Base-by-base conservation (phyloP, 2,329 filamentous ascomycete species). In the Apiospora phragmitis region DNA sequence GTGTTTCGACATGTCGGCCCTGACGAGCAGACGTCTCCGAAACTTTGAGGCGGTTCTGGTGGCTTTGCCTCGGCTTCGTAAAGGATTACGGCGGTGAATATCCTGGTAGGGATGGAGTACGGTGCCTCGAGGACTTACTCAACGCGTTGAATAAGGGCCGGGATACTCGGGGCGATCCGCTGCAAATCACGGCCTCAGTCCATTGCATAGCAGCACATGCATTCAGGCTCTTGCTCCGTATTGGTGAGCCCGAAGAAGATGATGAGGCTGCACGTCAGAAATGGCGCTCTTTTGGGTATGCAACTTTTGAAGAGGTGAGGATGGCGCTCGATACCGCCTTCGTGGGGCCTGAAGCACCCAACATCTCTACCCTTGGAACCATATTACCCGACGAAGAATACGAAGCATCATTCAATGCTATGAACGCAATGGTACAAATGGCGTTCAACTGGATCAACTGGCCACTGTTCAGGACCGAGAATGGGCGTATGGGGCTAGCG, bases 121-220 rank as follows among this genome's bases (percentile, higher is more conserved):
- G 47, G 29, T 18, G 14, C 29, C 68, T 69, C 16, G 68, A 65
- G 29, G 29, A 29, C 9, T 21, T 69, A 1, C n/a, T 69, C 38
- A 8, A 42, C 29, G 68, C 68, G 6, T 12, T 69, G 24, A 65
- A 12, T n/a, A 65, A 38, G 9, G 68, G 68, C n/a, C 16, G 21
- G n/a, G 68, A 65, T 38, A 47, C 68, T 0, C 51, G 62, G 1
- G 38, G 24, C 21, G 35, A n/a, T 16, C 68, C 49, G 7, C 49
- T 69, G 6, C 51, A 32, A 1, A 65, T 65, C 24, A 35, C 51
- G 14, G 11, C 35, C 3, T 69, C 68, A 11, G 16, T 65, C n/a
- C 51, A 69, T 35, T 69, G 68, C 68, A 21, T 38, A 5, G 29
- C 26, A 26, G 26, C 68, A 0, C 51, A 65, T 35, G 68, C 68